A percentile compares a stretch with the other conserved stretches of the same genome.
phyloP scores from a whole-genome alignment of 192 early-diverging fungal genomes.

The Entomortierella beljakovae region DNA sequence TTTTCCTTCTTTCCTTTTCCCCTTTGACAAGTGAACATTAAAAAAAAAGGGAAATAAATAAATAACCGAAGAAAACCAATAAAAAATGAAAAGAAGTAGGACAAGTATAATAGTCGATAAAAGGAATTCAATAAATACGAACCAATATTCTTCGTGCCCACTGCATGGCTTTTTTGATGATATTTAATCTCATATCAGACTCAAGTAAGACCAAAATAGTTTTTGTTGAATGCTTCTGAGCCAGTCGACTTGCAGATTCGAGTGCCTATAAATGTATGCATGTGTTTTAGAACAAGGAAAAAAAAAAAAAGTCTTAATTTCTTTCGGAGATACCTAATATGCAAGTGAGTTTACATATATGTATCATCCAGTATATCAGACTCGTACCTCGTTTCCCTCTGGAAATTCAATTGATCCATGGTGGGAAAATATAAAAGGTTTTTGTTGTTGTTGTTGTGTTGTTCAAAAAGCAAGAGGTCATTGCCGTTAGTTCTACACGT shows the following conservation, averaged over 20 bases:
- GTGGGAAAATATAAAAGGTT: background rate
- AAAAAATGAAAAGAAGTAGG: background rate
- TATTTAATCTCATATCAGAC: conserved; percentile 20
- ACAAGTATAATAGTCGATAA: background rate
- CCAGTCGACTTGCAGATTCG: conserved; percentile 21
- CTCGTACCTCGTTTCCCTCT: conserved; percentile 27
- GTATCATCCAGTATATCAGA: background rate
- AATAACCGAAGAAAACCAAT: background rate
- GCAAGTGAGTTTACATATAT: background rate
- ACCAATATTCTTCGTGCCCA: conserved; percentile 40
- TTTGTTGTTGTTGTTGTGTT: background rate
- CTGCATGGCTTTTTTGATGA: conserved; percentile 23
- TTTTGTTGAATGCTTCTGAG: conserved; percentile 14
- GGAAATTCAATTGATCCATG: background rate
- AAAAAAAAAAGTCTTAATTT: background rate
- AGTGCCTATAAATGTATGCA: conserved; percentile 16
- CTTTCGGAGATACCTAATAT: background rate
- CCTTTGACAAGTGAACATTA: background rate
- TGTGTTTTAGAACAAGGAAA: conserved; percentile 7
- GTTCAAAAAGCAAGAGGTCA: too few relatives aligned
- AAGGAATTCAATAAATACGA: conserved; percentile 15
- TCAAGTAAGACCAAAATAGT: conserved; percentile 30
- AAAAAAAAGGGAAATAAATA: conserved; percentile 7
- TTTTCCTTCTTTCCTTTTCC: background rate
- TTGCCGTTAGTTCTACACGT: conserved; percentile 17